Base-by-base conservation (phyloP, 2,329 filamentous ascomycete genomes). In the Fusarium pseudonygamai region DNA sequence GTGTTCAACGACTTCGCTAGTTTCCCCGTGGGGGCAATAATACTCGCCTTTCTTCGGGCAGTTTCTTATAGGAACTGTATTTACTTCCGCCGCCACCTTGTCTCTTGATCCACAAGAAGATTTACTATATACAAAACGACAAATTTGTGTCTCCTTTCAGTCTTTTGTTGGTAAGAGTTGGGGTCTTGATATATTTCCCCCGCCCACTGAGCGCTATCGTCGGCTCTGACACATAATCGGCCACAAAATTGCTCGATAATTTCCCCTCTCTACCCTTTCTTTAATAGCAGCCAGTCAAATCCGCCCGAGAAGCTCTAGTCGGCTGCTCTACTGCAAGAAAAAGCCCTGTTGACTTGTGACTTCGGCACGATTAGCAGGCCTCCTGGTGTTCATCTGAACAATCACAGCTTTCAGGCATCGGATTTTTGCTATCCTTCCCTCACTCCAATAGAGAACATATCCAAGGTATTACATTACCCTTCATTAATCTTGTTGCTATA, bases 231-330 rank as follows among this genome's bases (percentile, higher is more conserved):
- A 75, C 69, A 68, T 32, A 66, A 42, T 65, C 49, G 67, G 64
- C 62, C 63, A 69, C 57, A 66, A 75, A 75, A 58, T 74, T 65
- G 58, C 60, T 71, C 52, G 60, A 60, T 37, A 62, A 59, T 40
- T 50, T 36, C 56, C 67, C 63, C 57, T 71, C 47, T 64, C 57
- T 55, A 49, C 53, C 43, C 47, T 40, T 42, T 70, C 37, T 62
- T 49, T 42, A 50, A 53, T 42, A 59, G 50, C 63, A 59, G 52
- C 64, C 67, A 68, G 66, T 65, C 61, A 67, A 53, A 68, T 36
- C 46, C 55, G 45, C 45, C 42, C 20, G 67, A 58, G 62, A 36
- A 61, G 60, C 59, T 57, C 37, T 74, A 61, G 50, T 58, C 62
- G 61, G 43, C 69, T 73, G 46, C 20, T 52, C 57, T 46, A 61